Evolutionary conservation across 257 asterid genomes (phyloP).

Genomic region (Solanum tarijense): DNA sequence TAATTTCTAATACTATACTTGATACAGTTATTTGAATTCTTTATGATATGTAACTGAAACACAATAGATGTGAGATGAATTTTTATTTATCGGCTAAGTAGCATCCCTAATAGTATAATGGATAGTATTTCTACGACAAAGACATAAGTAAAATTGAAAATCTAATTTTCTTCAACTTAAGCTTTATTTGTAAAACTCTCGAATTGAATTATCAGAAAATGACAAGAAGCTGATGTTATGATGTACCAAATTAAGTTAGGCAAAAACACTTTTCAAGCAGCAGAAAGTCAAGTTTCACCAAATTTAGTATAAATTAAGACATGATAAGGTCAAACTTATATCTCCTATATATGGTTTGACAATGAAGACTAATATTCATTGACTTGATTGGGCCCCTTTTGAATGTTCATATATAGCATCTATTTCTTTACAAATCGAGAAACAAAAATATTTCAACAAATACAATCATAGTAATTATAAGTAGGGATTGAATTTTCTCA

Average conservation of each 20-base stretch:
- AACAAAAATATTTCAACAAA: not conserved
- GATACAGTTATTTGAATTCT: no score
- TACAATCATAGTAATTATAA: not conserved
- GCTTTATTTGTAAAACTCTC: not conserved
- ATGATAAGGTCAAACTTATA: not conserved
- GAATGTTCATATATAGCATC: not conserved
- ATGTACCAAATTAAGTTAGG: not conserved
- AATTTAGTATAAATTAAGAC: not conserved
- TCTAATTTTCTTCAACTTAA: not conserved
- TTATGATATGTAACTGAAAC: not conserved
- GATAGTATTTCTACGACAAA: not conserved
- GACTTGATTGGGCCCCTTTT: not conserved
- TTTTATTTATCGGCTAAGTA: not conserved
- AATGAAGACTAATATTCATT: not conserved
- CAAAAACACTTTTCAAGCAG: not conserved
- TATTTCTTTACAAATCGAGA: not conserved
- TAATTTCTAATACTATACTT: no score
- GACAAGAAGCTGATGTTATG: not conserved
- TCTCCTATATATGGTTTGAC: not conserved
- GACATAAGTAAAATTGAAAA: not conserved
- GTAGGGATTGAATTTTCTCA: not conserved
- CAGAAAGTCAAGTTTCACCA: not conserved
- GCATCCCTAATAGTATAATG: not conserved
- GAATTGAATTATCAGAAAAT: not conserved
- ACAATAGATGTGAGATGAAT: not conserved